phyloP scores from a whole-genome alignment of 768 basidiomycete species.

The Rhodotorula sphaerocarpa region DNA sequence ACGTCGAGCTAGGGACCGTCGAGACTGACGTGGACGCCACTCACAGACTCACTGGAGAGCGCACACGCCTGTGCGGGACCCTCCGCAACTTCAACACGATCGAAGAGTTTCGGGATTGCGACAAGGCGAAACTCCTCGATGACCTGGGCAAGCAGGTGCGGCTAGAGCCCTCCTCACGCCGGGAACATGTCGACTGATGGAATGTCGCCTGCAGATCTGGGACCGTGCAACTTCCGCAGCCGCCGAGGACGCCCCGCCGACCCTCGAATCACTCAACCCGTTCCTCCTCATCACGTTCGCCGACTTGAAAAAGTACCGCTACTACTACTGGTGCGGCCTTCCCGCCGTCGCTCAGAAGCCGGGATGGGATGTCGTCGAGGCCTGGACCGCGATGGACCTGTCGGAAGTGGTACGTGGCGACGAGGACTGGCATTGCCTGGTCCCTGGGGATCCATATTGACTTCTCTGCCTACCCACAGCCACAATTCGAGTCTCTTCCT shows the following conservation, averaged over 20 bases:
- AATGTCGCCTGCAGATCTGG: slow-evolving; percentile 51
- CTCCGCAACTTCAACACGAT: slow-evolving; percentile 96
- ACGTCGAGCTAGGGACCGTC: no score
- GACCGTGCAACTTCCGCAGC: slow-evolving; percentile 47
- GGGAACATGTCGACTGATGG: not conserved
- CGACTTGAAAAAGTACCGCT: slow-evolving; percentile 96
- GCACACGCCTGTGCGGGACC: slow-evolving; percentile 53
- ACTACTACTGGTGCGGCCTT: slow-evolving; percentile 97
- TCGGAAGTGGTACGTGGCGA: not conserved
- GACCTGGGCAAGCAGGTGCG: slow-evolving; percentile 58
- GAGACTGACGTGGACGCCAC: no score
- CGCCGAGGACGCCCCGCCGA: slow-evolving; percentile 21
- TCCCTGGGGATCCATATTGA: no score
- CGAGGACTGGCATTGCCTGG: no score
- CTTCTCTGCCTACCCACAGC: no score
- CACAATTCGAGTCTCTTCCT: no score
- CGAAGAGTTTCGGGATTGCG: slow-evolving; percentile 83
- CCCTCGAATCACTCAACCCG: slow-evolving; percentile 53
- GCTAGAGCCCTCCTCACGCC: slow-evolving; percentile 5
- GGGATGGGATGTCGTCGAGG: slow-evolving; percentile 37
- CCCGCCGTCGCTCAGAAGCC: slow-evolving; percentile 85
- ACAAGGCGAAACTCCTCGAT: slow-evolving; percentile 82
- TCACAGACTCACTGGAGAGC: not conserved
- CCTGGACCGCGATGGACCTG: not conserved
- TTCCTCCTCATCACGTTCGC: slow-evolving; percentile 90